Conservation (phyloP, 352 stramenopile genomes). For the Thalassiosira exigua region DNA sequence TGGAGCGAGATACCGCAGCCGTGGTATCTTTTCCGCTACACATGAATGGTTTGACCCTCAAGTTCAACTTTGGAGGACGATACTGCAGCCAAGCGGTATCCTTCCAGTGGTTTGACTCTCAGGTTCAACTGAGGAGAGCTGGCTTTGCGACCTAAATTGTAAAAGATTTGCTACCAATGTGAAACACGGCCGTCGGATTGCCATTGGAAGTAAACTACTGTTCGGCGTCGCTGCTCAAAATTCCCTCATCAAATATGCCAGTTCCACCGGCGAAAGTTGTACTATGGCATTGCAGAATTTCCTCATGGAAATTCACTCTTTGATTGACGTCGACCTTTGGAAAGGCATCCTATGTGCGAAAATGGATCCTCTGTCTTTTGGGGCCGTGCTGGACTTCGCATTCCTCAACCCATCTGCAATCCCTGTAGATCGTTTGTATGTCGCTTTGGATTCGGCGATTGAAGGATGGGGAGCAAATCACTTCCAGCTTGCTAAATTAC, state of each 20-base stretch:
- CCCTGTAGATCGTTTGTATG: no score
- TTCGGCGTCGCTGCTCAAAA: conserved; percentile 2
- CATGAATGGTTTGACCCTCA: no score
- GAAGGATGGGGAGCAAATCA: no score
- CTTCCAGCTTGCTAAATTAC: conserved; percentile 3
- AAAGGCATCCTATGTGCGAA: conserved; percentile 1
- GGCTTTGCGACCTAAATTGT: no score
- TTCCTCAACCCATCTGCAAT: conserved; percentile 7
- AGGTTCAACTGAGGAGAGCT: no score
- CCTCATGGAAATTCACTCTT: background rate
- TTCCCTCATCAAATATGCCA: conserved; percentile 19
- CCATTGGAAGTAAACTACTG: conserved; percentile 11
- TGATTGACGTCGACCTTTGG: background rate
- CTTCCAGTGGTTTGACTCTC: no score
- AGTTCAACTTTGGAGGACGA: no score
- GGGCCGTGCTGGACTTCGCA: background rate
- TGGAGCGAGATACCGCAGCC: no score
- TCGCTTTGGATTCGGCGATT: no score
- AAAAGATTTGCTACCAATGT: conserved; percentile 15
- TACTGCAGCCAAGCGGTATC: no score
- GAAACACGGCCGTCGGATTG: conserved; percentile 16
- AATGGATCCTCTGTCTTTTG: conserved; percentile 11
- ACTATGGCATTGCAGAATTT: conserved; percentile 3
- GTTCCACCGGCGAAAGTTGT: conserved; percentile 8
- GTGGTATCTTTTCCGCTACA: no score